Percentiles rank a stretch among this genome's conserved stretches.
Conservation (phyloP, 768 basidiomycete genomes). For the Rhodotorula babjevae region DNA sequence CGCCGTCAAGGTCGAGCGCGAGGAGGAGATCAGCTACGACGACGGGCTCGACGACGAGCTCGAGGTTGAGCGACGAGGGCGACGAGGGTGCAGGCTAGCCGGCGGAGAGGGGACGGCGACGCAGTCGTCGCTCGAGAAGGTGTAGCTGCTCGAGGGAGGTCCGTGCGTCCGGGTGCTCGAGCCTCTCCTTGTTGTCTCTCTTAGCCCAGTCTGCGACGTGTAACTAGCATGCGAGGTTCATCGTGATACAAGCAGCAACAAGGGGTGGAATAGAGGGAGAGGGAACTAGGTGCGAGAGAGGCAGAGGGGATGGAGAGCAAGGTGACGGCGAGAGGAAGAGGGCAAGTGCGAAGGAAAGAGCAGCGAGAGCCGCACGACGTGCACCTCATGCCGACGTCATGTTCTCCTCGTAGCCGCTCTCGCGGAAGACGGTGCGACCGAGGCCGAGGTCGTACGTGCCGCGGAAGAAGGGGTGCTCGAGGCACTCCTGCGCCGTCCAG, state of each 20-base stretch:
- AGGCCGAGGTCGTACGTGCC: conserved; percentile 31
- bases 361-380: neutral
- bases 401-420: neutral
- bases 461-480: conserved; percentile 73
- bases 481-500: conserved; percentile 68
- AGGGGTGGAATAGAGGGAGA: neutral
- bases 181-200: neutral
- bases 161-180: no score
- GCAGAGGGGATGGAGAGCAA: neutral
- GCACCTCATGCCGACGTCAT: neutral
- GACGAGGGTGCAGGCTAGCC: no score
- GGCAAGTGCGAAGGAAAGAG: neutral
- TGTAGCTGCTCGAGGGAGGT: neutral
- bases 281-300: neutral
- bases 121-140: no score
- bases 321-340: neutral
- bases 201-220: neutral
- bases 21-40: neutral
- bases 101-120: no score
- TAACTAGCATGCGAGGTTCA: no score
- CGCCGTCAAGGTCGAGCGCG: neutral
- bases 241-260: neutral
- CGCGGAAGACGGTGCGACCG: conserved; percentile 17
- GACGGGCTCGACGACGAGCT: neutral
- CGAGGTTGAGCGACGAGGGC: neutral